Conservation (phyloP, 192 early-diverging fungal genomes). For the Rhizophagus prolifer region DNA sequence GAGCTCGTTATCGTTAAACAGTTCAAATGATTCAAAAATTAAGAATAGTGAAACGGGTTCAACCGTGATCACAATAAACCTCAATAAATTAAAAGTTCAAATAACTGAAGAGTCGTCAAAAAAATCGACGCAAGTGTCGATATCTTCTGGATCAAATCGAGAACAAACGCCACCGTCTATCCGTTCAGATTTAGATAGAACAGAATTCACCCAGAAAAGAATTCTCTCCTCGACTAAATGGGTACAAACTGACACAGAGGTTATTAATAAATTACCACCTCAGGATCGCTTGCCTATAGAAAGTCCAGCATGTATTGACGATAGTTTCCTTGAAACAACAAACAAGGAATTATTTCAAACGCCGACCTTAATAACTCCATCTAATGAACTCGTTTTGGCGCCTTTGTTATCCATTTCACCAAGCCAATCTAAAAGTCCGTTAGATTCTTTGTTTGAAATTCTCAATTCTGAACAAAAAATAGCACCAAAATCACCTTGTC, state of each 20-base stretch:
- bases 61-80: background rate
- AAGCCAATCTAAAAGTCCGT: background rate
- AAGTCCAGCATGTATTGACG: background rate
- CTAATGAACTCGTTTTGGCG: background rate
- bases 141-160: background rate
- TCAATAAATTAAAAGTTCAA: background rate
- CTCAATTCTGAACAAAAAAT: background rate
- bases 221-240: background rate
- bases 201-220: background rate
- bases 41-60: background rate
- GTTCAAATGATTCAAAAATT: background rate
- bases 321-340: conserved; percentile 10
- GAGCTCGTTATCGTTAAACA: background rate
- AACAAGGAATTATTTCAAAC: conserved; percentile 14
- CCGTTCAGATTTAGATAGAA: no score
- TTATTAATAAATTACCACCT: background rate
- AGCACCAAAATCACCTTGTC: no score
- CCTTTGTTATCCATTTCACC: conserved; percentile 4
- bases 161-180: no score
- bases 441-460: background rate
- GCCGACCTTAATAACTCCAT: background rate
- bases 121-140: background rate
- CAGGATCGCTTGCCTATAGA: background rate
- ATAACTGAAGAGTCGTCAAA: background rate
- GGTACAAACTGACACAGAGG: background rate